A percentile compares a stretch with the other conserved stretches of the same genome.
Evolutionary conservation across 164 flowering plant genomes (phyloP).

Genomic region (Euptelea pleiosperma): DNA sequence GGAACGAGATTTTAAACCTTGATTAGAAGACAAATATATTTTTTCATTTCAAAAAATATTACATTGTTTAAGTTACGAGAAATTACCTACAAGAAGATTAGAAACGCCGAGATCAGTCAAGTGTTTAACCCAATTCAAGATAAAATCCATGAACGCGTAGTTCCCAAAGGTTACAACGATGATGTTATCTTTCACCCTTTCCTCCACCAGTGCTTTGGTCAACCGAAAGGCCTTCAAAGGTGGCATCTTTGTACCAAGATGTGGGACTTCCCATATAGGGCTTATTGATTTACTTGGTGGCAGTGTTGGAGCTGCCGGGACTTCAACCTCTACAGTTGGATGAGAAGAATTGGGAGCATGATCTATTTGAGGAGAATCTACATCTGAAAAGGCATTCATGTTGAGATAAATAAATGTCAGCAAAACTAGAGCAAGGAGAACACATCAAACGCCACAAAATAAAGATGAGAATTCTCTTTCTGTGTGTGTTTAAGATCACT

Average conservation of each 20-base stretch:
- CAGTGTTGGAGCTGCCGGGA: slow-evolving; percentile 13
- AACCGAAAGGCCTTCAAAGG: slow-evolving; percentile 51
- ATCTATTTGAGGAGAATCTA: slow-evolving; percentile 17
- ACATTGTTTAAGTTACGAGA: slow-evolving; percentile 3
- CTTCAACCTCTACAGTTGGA: slow-evolving; percentile 6
- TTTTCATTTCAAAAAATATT: too few species aligned
- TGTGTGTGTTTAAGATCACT: background rate
- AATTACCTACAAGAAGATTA: slow-evolving; percentile 88
- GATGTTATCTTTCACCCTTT: slow-evolving; percentile 69
- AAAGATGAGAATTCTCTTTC: background rate
- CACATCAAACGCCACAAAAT: background rate
- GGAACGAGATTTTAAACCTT: too few species aligned
- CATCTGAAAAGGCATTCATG: slow-evolving; percentile 23
- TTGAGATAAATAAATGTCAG: background rate
- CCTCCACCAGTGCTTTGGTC: slow-evolving; percentile 61
- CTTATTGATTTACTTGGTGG: slow-evolving; percentile 18
- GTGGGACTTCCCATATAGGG: slow-evolving; percentile 78
- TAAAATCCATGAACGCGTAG: slow-evolving; percentile 95
- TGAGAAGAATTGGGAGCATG: slow-evolving; percentile 29
- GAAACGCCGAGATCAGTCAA: slow-evolving; percentile 73
- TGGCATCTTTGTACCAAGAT: slow-evolving; percentile 65
- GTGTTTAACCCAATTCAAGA: slow-evolving; percentile 91
- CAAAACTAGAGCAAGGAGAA: background rate
- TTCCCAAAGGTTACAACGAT: slow-evolving; percentile 93
- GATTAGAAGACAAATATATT: background rate